Percentiles rank a stretch among this genome's conserved stretches.
phyloP scores from a whole-genome alignment of 257 asterid species.

The Capsicum baccatum region DNA sequence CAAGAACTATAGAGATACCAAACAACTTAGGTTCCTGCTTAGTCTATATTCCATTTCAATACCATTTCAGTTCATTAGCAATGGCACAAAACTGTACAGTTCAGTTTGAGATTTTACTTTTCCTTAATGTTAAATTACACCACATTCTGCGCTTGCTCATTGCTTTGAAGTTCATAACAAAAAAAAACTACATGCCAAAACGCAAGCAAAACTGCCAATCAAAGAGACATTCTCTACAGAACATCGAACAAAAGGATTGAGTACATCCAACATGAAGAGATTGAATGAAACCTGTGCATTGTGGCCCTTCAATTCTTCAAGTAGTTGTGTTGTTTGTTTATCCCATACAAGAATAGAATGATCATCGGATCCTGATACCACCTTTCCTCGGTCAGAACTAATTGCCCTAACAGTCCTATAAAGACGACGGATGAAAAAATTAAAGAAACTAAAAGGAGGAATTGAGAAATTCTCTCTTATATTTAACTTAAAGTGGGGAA shows the following conservation, averaged over 20 bases:
- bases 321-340: slow-evolving; percentile 88
- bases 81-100: background rate
- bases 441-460: background rate
- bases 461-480: background rate
- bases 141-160: background rate
- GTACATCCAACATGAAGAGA: slow-evolving; percentile 25
- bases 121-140: slow-evolving; percentile 22
- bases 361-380: slow-evolving; percentile 98
- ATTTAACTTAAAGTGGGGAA: background rate
- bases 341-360: slow-evolving; percentile 97
- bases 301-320: slow-evolving; percentile 95
- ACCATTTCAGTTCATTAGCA: slow-evolving; percentile 19
- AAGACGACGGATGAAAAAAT: slow-evolving; percentile 34
- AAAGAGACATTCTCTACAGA: background rate
- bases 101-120: slow-evolving; percentile 19
- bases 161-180: slow-evolving; percentile 10
- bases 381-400: slow-evolving; percentile 94
- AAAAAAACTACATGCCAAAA: slow-evolving; percentile 1
- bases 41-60: slow-evolving; percentile 9
- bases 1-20: background rate
- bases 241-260: slow-evolving; percentile 18
- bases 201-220: slow-evolving; percentile 10
- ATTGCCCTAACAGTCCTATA: slow-evolving; percentile 87
- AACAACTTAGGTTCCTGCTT: slow-evolving; percentile 9
- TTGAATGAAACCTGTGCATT: slow-evolving; percentile 69